These are phyloP conservation scores for Thielaviopsis musarum DNA, from an alignment of 2,329 filamentous ascomycete genomes.

Conservation along the genomic window DNA sequence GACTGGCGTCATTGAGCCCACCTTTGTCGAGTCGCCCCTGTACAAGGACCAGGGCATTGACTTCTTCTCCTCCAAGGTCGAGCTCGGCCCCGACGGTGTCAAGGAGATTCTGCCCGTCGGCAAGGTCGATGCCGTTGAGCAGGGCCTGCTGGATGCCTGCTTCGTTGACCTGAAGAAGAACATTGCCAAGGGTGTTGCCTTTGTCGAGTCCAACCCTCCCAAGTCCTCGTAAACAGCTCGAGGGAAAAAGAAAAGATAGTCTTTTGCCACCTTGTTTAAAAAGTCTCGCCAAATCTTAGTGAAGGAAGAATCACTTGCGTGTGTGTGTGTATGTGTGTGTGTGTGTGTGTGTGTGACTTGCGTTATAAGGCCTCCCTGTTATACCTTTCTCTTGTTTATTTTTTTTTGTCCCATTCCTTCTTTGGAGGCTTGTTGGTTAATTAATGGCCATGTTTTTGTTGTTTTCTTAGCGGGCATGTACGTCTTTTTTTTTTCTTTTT, in stretches of 20 bases:
- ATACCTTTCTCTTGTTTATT: neutral
- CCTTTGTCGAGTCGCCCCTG: conserved; percentile 90
- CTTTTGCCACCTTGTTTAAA: neutral
- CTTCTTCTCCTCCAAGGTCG: conserved; percentile 91
- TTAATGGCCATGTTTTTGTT: conserved; percentile 4
- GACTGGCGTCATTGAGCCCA: conserved; percentile 89
- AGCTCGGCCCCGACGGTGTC: conserved; percentile 91
- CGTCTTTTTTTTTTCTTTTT: neutral
- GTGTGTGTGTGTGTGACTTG: too few relatives aligned
- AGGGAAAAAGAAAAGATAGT: neutral
- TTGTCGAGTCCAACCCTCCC: conserved; percentile 25
- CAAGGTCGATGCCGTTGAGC: conserved; percentile 67
- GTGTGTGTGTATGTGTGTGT: neutral
- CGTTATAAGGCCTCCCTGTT: neutral
- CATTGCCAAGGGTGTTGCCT: conserved; percentile 73
- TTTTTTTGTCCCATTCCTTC: neutral
- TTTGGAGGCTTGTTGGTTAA: conserved; percentile 4
- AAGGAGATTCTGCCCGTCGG: conserved; percentile 85
- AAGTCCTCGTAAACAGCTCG: neutral
- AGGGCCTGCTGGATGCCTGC: conserved; percentile 76
- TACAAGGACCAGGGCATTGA: conserved; percentile 98
- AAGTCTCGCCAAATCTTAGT: neutral
- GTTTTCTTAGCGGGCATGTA: neutral
- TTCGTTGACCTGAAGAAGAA: conserved; percentile 80
- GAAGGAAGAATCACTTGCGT: too few relatives aligned